Evolutionary conservation across 768 basidiomycete genomes (phyloP).

Genomic region (Cyathus striatus): DNA sequence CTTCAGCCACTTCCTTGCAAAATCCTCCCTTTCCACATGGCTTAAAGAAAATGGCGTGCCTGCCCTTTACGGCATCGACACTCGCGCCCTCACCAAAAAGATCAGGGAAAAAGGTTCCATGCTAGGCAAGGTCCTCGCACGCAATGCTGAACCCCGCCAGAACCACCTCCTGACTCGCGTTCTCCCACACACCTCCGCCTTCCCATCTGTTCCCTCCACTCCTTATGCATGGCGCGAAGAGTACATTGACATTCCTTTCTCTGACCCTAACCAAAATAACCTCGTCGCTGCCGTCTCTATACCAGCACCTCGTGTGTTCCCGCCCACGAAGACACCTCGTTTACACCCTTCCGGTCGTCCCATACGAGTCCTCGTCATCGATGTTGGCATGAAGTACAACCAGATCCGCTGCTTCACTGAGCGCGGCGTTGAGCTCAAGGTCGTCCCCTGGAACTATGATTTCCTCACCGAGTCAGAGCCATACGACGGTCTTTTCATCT

Average conservation of each 20-base stretch:
- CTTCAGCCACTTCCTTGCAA: constrained; percentile 92
- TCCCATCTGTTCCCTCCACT: constrained; percentile 47
- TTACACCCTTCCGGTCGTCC: constrained; percentile 76
- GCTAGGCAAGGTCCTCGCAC: constrained; percentile 79
- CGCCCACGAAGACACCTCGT: constrained; percentile 47
- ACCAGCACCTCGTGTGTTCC: constrained; percentile 59
- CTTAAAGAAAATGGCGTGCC: constrained; percentile 92
- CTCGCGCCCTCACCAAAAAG: constrained; percentile 92
- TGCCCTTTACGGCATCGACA: constrained; percentile 94
- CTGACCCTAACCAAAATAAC: constrained; percentile 85
- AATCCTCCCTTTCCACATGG: constrained; percentile 85
- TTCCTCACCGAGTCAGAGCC: constrained; percentile 74
- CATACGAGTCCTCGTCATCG: constrained; percentile 83
- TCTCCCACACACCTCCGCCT: constrained; percentile 18
- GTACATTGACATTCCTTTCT: constrained; percentile 77
- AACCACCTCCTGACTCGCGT: constrained; percentile 21
- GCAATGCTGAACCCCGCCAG: constrained; percentile 41
- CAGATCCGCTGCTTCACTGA: constrained; percentile 94
- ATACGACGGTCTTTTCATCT: constrained; percentile 93
- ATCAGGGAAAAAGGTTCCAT: constrained; percentile 93
- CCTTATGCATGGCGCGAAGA: constrained; percentile 73
- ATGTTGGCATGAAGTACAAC: constrained; percentile 99
- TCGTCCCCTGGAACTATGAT: constrained; percentile 97
- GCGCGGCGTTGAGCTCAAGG: constrained; percentile 93
- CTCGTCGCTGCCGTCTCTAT: constrained; percentile 89